Evolutionary conservation across 768 basidiomycete genomes (phyloP).

Genomic region (Suillus luteus): DNA sequence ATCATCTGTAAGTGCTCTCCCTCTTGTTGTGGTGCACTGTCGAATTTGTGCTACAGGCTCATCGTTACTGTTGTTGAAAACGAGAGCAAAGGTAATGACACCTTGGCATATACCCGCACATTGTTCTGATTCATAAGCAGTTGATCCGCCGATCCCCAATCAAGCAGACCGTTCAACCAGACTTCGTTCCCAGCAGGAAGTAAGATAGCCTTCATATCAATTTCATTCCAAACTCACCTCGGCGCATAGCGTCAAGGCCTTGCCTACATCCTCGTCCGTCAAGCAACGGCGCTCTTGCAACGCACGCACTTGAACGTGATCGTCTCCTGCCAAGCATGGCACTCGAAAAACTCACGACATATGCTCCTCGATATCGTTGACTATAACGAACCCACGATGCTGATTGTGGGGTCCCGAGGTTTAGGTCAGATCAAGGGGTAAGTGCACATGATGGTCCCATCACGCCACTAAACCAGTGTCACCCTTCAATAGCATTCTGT

Average conservation of each 20-base stretch:
- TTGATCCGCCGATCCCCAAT: constrained; percentile 71
- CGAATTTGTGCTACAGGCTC: constrained; percentile 43
- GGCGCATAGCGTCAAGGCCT: constrained; percentile 75
- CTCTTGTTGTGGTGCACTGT: constrained; percentile 9
- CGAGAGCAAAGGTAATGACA: constrained; percentile 74
- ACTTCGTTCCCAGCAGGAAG: constrained; percentile 90
- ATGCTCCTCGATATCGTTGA: constrained; percentile 93
- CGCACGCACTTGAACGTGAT: constrained; percentile 87
- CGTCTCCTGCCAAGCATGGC: constrained; percentile 92
- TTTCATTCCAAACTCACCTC: constrained; percentile 12
- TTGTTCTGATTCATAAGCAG: constrained; percentile 35
- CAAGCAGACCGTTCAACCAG: constrained; percentile 76
- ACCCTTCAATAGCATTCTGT: constrained; percentile 63
- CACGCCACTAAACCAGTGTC: background rate
- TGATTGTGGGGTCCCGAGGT: constrained; percentile 95
- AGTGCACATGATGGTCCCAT: constrained; percentile 22
- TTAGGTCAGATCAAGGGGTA: constrained; percentile 86
- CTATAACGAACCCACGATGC: constrained; percentile 82
- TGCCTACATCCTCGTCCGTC: constrained; percentile 85
- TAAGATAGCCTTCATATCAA: constrained; percentile 32
- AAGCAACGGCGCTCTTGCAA: constrained; percentile 87
- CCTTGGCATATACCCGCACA: background rate
- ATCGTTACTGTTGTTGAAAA: constrained; percentile 92
- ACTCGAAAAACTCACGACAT: constrained; percentile 92
- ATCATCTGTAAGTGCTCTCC: constrained; percentile 62